These are phyloP conservation scores for Boletus insuetus DNA, from an alignment of 768 basidiomycete species.

Conservation along the genomic window DNA sequence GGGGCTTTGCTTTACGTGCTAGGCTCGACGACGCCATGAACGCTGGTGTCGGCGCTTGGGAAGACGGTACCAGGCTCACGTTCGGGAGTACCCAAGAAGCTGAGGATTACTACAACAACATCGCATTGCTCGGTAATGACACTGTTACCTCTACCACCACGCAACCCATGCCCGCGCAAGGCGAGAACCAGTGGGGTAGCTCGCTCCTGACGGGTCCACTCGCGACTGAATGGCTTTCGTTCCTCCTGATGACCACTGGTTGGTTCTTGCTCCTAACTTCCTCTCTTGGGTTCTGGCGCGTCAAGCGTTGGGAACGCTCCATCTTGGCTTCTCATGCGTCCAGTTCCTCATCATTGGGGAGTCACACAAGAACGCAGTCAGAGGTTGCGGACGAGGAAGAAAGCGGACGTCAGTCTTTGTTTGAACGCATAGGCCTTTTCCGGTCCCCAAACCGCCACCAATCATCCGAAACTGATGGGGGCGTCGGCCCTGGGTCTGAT, in stretches of 20 bases:
- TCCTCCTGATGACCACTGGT: slow-evolving; percentile 89
- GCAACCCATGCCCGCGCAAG: slow-evolving; percentile 8
- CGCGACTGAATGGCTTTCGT: slow-evolving; percentile 92
- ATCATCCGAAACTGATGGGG: slow-evolving; percentile 8
- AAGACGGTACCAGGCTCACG: slow-evolving; percentile 33
- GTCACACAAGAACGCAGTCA: slow-evolving; percentile 27
- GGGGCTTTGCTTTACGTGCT: slow-evolving; percentile 78
- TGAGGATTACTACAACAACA: slow-evolving; percentile 40
- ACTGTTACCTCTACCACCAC: slow-evolving; percentile 18
- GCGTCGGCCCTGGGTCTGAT: slow-evolving; percentile 4
- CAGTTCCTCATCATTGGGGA: slow-evolving; percentile 32
- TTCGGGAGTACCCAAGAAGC: slow-evolving; percentile 46
- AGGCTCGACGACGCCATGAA: slow-evolving; percentile 43
- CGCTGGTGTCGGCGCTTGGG: slow-evolving; percentile 30
- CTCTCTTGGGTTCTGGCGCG: slow-evolving; percentile 86
- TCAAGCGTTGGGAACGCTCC: slow-evolving; percentile 84
- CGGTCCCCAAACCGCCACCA: slow-evolving; percentile 11
- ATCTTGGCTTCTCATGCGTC: slow-evolving; percentile 52
- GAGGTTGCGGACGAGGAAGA: slow-evolving; percentile 29
- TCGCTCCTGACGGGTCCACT: slow-evolving; percentile 53
- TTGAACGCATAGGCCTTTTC: slow-evolving; percentile 28
- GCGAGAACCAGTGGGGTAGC: slow-evolving; percentile 32
- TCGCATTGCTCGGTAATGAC: slow-evolving; percentile 24
- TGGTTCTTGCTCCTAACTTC: slow-evolving; percentile 90
- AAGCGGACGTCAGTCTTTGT: slow-evolving; percentile 26